Base-by-base conservation (phyloP, 352 stramenopile species). In the Bremia lactucae region DNA sequence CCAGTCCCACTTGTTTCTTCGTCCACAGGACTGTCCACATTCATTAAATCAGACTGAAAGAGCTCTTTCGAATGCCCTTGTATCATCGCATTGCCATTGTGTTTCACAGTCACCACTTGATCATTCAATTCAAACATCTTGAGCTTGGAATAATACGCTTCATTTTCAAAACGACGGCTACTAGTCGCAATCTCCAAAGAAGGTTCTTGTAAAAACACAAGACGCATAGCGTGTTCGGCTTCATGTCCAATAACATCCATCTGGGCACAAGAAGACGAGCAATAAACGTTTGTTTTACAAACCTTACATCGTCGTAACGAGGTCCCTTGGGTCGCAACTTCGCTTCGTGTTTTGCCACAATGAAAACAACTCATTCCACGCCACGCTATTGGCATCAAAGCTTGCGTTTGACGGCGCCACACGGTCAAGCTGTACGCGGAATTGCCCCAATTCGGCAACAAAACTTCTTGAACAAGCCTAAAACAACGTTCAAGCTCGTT, bases 251-350 rank as follows among this genome's bases (percentile, higher is more conserved):
- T 52, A 2, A 48, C 43, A 24, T 83, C 63, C 29, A 35, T 48
- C 10, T 59, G 31, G 10, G 57, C 72, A 42, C 77, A 90, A 3
- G 49, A 55, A 6, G 46, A 25, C 18, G 68, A 85, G 58, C 77
- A 90, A 39, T 90, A 90, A n/a, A 79, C 59, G 43, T 83, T 72
- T 6, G 74, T 87, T 47, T 86, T 87, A 52, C 77, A 90, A 11
- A 90, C 40, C 41, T 76, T 56, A 31, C 77, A 90, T 25, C 74
- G 77, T 36, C 57, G 57, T 14, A 90, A 47, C n/a, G 57, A 45
- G 9, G 65, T 53, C n/a, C 45, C 51, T 28, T 82, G 68, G 14
- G 61, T 59, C 0, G 33, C 47, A 1, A 58, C 65, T 6, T 76
- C 64, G 10, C 46, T 46, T 13, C 68, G 31, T 24, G 60, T 64